Evolutionary conservation across 352 stramenopile genomes (phyloP).

Genomic region (Pythium biforme): DNA sequence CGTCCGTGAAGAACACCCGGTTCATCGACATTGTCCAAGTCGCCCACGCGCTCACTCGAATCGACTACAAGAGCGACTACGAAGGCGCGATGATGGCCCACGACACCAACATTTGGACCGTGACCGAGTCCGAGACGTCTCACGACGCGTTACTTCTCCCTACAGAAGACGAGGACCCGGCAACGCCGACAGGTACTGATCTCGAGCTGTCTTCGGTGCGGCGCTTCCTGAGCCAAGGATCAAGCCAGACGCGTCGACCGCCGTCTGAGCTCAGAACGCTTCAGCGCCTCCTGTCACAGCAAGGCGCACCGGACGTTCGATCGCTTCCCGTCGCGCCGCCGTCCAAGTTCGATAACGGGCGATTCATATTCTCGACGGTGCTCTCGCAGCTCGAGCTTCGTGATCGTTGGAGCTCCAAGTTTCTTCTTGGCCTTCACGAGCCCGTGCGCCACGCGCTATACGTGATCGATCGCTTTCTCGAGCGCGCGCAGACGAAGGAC

Average conservation of each 20-base stretch:
- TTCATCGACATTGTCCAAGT: conserved; percentile 78
- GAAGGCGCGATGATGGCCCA: conserved; percentile 12
- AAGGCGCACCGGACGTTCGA: conserved; percentile 28
- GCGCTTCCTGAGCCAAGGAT: conserved; percentile 16
- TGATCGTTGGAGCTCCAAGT: conserved; percentile 69
- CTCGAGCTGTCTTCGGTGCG: conserved; percentile 5
- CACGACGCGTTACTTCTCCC: background rate
- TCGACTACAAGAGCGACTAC: conserved; percentile 75
- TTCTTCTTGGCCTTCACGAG: conserved; percentile 72
- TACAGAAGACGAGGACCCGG: background rate
- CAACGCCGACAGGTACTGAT: background rate
- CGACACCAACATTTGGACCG: conserved; percentile 56
- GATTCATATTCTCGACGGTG: conserved; percentile 66
- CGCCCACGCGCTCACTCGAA: conserved; percentile 62
- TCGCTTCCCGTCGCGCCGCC: conserved; percentile 45
- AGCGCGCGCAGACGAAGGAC: conserved; percentile 44
- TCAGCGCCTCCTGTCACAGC: conserved; percentile 21
- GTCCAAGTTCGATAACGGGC: conserved; percentile 46
- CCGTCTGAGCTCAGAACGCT: conserved; percentile 33
- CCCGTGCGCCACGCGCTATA: conserved; percentile 79
- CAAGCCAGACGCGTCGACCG: conserved; percentile 11
- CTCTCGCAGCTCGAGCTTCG: conserved; percentile 47
- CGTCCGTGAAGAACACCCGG: conserved; percentile 28
- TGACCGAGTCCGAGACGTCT: conserved; percentile 22
- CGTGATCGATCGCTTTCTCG: conserved; percentile 81